Percentiles rank a stretch among this genome's conserved stretches.
These are phyloP conservation scores for Camellia lanceoleosa DNA, from an alignment of 148 eudicot genomes.

Conservation along the genomic window DNA sequence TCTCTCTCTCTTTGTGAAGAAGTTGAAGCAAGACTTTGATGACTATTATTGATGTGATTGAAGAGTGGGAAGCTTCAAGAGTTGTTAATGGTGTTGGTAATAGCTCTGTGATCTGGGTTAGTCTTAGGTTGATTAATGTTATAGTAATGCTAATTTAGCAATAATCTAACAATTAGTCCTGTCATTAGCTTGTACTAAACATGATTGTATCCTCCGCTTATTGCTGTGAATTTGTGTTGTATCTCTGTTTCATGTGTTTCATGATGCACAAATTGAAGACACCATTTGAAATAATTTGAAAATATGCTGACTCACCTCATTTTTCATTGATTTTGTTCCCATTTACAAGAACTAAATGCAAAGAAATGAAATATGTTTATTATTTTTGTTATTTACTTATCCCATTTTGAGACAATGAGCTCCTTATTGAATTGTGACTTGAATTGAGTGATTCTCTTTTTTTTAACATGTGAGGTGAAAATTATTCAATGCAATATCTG, in stretches of 20 bases:
- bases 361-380: no score
- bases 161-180: background rate
- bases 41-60: background rate
- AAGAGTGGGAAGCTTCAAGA: background rate
- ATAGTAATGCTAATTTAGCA: background rate
- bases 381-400: no score
- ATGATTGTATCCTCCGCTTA: background rate
- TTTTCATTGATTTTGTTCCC: background rate
- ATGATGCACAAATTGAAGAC: background rate
- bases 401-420: no score
- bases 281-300: background rate
- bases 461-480: no score
- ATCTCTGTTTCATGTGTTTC: no score
- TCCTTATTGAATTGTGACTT: no score
- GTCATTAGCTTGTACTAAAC: background rate
- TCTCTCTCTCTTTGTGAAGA: background rate
- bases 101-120: background rate
- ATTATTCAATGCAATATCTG: no score
- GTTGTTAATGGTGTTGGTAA: background rate
- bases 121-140: background rate
- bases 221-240: background rate
- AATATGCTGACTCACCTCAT: background rate
- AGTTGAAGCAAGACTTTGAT: background rate
- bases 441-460: no score
- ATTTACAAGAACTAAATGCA: no score